A percentile compares a stretch with the other conserved stretches of the same genome.
Evolutionary conservation across 2,329 filamentous ascomycete genomes (phyloP).

Genomic region (Phoma sp.): DNA sequence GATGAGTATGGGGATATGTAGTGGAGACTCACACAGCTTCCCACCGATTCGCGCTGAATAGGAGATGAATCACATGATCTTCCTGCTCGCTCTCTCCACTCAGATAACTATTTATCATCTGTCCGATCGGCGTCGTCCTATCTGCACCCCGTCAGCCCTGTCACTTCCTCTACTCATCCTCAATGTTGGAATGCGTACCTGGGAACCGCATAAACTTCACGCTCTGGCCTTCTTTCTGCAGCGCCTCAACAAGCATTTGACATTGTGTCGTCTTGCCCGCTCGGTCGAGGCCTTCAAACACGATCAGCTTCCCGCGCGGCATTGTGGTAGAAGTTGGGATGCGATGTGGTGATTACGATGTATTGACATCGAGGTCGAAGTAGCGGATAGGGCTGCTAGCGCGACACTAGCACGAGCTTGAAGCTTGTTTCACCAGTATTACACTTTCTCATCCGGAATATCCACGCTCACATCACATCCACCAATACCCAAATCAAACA

Average conservation of each 20-base stretch:
- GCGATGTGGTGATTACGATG: not conserved
- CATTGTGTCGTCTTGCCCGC: slow-evolving; percentile 95
- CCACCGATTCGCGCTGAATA: slow-evolving; percentile 93
- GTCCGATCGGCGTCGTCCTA: slow-evolving; percentile 81
- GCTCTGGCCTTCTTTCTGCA: slow-evolving; percentile 59
- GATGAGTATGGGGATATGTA: not conserved
- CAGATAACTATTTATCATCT: slow-evolving; percentile 86
- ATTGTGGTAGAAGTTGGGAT: slow-evolving; percentile 24
- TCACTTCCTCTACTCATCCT: not conserved
- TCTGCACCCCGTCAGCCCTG: slow-evolving; percentile 60
- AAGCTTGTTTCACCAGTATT: slow-evolving; percentile 12
- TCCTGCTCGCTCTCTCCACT: slow-evolving; percentile 75
- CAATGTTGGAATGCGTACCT: too few species aligned
- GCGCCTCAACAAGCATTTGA: slow-evolving; percentile 65
- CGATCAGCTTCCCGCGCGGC: slow-evolving; percentile 74
- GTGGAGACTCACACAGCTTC: slow-evolving; percentile 60
- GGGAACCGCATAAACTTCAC: slow-evolving; percentile 72
- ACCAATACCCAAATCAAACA: too few species aligned
- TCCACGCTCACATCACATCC: too few species aligned
- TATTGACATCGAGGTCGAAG: not conserved
- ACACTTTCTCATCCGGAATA: too few species aligned
- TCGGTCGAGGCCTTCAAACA: slow-evolving; percentile 87
- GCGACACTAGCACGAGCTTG: not conserved
- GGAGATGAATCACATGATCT: slow-evolving; percentile 87
- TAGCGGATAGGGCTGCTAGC: slow-evolving; percentile 14